These are phyloP conservation scores for Durio zibethinus DNA, from an alignment of 345 rosid species.

Conservation along the genomic window DNA sequence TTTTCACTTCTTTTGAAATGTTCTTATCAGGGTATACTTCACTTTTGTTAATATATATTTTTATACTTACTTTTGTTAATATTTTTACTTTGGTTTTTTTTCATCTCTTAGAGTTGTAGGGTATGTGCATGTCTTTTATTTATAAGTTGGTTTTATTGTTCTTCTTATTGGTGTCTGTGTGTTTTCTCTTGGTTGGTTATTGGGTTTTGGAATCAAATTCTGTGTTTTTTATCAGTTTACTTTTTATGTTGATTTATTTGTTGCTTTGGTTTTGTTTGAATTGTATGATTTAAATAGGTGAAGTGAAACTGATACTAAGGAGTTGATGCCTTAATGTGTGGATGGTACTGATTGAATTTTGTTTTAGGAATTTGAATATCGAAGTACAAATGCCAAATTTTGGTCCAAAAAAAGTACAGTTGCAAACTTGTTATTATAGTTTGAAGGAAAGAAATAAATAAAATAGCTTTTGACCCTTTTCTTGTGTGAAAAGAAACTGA, in stretches of 20 bases:
- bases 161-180: not conserved
- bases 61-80: slow-evolving; percentile 22
- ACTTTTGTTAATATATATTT: not conserved
- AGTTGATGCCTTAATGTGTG: not conserved
- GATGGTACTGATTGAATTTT: not conserved
- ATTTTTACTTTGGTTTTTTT: not conserved
- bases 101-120: not conserved
- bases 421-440: not conserved
- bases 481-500: not conserved
- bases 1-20: slow-evolving; percentile 75
- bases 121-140: not conserved
- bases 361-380: not conserved
- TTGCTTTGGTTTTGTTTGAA: not conserved
- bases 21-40: slow-evolving; percentile 81
- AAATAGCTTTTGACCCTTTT: not conserved
- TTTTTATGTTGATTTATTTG: not conserved
- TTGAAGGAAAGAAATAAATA: not conserved
- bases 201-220: not conserved
- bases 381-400: not conserved
- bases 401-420: not conserved
- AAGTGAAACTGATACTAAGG: not conserved
- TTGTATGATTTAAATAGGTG: not conserved
- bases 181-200: not conserved
- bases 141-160: not conserved
- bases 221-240: not conserved